Base-by-base conservation (phyloP, 1,284 basidiomycete species). In the Cutaneotrichosporon dermatis region DNA sequence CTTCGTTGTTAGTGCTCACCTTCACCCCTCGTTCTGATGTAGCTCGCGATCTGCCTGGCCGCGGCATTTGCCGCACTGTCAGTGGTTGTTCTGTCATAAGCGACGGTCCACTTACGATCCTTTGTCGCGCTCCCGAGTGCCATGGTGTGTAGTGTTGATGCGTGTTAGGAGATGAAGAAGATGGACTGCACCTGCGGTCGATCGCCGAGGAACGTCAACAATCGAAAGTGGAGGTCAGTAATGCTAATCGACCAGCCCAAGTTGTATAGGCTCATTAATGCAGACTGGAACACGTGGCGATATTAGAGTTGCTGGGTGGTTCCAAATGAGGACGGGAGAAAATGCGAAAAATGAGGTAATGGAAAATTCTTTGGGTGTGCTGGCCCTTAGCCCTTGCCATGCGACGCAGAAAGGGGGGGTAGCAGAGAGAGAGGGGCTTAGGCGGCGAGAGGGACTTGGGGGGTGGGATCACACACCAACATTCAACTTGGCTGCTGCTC, bases 1-100 rank as follows among this genome's bases (percentile, higher is more conserved):
- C n/a, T 25, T 7, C 6, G n/a, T 15, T 4, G 2, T 15, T 4
- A 2, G 10, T 36, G 34, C 51, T 33, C 11, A 73, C 74, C 58
- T 67, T 66, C 1, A 67, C 49, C 12, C 70, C 54, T 69, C 70
- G 39, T 66, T 70, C 44, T 70, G 68, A 15, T 65, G 39, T 8
- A 2, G 65, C 61, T 74, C 67, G 54, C 66, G 57, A 43, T 75
- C 71, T n/a, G 68, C 70, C 75, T 75, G 55, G 45, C 48, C 41
- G 51, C 54, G 69, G 72, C 54, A 73, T 69, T 57, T 34, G 61
- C 63, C 48, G 63, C 61, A 41, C 44, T 36, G 37, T 55, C 44
- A 55, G 54, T 44, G 34, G 8, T 16, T 12, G 25, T 51, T 49
- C 34, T 8, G 13, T n/a, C 13, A 6, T 49, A 6, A 49, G 34